Base-by-base conservation (phyloP, 148 eudicot genomes). In the Arbutus unedo region DNA sequence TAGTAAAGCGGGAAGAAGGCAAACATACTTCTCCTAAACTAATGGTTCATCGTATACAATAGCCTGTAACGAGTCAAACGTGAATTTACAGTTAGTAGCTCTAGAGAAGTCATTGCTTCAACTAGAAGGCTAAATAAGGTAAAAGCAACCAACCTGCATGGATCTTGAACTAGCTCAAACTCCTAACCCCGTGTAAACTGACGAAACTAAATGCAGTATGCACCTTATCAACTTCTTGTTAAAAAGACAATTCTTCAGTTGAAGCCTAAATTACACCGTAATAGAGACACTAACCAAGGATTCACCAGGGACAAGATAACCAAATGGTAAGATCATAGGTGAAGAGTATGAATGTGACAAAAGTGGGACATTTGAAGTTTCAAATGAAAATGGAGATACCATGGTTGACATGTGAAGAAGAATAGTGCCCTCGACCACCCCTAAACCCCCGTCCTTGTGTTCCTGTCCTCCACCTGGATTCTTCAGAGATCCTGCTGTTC, bases 381-480 rank as follows among this genome's bases (percentile, higher is more conserved):
- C 53, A 43, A 60, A 45, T 16, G 43, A 59, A 79, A 14, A n/a
- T 64, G 74, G 74, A 3, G n/a, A 79, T 85, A 88, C 90, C 88
- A 44, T 82, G 77, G 80, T 87, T 67, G 2, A 23, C 38, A 45
- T 81, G 48, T 18, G 84, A 76, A 54, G 86, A 78, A 49, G 89
- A 75, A 80, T 81, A 81, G 79, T 78, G 81, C 74, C 86, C 86
- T 43, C 86, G 86, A 57, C 83, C 84, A 54, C 66, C 85, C 80
- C 85, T 89, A 83, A 67, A 81, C 53, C 81, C 86, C 75, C 85
- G 64, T 5, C 84, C 83, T 79, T 83, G 89, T 79, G 79, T 80
- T 45, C 85, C 87, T 4, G 86, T 81, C 60, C 77, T 86, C 89
- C 87, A 80, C 79, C 83, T 84, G 43, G 81, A 78, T 79, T 86